Evolutionary conservation across 192 early-diverging fungal species (phyloP).

Genomic region (Linderina pennispora): DNA sequence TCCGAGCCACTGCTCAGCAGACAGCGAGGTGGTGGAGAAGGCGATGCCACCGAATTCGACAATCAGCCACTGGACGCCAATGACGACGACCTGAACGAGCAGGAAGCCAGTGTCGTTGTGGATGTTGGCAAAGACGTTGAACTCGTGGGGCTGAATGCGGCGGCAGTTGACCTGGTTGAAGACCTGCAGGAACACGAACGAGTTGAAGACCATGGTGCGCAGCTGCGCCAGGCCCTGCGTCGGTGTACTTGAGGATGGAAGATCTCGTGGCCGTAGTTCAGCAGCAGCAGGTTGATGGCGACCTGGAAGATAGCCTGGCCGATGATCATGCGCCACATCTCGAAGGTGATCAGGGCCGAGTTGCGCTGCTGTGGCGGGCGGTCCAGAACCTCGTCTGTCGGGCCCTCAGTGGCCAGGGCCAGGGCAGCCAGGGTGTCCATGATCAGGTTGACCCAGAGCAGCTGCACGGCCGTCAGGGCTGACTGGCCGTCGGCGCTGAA

Average conservation of each 20-base stretch:
- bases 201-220: constrained; percentile 87
- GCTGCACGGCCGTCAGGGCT: constrained; percentile 81
- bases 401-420: constrained; percentile 87
- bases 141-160: constrained; percentile 57
- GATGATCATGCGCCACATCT: constrained; percentile 91
- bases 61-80: constrained; percentile 75
- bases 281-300: constrained; percentile 57
- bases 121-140: constrained; percentile 89
- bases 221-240: constrained; percentile 42
- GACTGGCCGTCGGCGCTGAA: constrained; percentile 61
- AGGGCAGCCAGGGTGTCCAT: constrained; percentile 92
- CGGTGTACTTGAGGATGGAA: constrained; percentile 50
- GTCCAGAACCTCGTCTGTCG: constrained; percentile 75
- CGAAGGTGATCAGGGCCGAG: constrained; percentile 75
- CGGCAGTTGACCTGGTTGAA: constrained; percentile 95
- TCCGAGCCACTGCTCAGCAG: constrained; percentile 64
- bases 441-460: constrained; percentile 94
- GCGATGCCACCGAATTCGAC: constrained; percentile 82
- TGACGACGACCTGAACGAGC: constrained; percentile 64
- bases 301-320: constrained; percentile 91
- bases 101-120: constrained; percentile 76
- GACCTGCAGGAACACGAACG: constrained; percentile 90
- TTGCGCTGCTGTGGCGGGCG: constrained; percentile 69
- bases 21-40: constrained; percentile 75
- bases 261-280: constrained; percentile 52